phyloP scores from a whole-genome alignment of 345 rosid species.

The Eucalyptus polyanthemos region DNA sequence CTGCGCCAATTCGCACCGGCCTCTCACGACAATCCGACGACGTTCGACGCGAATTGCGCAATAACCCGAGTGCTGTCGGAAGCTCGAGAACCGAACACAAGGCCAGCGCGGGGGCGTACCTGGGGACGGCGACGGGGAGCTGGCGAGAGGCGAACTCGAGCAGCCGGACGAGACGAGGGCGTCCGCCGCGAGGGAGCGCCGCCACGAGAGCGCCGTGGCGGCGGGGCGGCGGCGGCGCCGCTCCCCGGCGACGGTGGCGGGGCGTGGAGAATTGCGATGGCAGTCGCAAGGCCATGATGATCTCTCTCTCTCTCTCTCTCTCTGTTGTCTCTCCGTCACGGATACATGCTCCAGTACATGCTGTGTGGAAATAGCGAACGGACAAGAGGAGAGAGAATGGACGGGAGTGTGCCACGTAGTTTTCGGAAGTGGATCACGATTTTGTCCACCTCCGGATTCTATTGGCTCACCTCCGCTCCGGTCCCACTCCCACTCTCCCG shows the following conservation, averaged over 20 bases:
- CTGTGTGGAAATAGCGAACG: background rate
- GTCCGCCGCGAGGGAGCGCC: conserved; percentile 19
- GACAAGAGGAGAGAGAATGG: conserved; percentile 3
- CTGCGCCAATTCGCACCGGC: background rate
- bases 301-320: background rate
- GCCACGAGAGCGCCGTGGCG: conserved; percentile 16
- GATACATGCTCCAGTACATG: background rate
- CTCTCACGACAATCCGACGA: background rate
- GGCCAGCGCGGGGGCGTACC: background rate
- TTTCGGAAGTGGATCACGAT: conserved; percentile 19
- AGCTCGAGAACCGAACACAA: background rate
- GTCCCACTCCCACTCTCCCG: background rate
- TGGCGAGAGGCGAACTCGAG: background rate
- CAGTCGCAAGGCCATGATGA: conserved; percentile 38
- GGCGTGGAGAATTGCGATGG: conserved; percentile 41
- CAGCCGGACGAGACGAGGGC: conserved; percentile 3
- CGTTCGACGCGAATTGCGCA: background rate
- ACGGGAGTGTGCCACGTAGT: conserved; percentile 31
- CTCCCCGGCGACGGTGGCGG: background rate
- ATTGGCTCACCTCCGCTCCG: background rate
- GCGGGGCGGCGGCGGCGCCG: background rate
- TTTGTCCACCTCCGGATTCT: background rate
- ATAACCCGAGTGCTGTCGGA: background rate
- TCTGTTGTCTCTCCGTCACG: background rate
- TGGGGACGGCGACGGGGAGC: background rate